A percentile compares a stretch with the other conserved stretches of the same genome.
phyloP scores from a whole-genome alignment of 768 basidiomycete genomes.

The Psilocybe cubensis region DNA sequence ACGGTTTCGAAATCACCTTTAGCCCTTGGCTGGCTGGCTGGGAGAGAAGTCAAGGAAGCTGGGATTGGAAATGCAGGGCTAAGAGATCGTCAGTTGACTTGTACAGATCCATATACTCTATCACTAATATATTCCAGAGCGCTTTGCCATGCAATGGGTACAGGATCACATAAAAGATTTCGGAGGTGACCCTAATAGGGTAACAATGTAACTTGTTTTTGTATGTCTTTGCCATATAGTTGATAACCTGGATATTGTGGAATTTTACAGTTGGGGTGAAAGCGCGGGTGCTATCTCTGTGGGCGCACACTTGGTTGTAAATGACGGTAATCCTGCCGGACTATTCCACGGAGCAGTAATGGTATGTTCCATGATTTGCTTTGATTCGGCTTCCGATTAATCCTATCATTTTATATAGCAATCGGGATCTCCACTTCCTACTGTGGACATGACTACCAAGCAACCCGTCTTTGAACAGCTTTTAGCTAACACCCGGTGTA shows the following conservation, averaged over 20 bases:
- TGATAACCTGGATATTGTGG: background rate
- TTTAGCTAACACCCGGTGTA: background rate
- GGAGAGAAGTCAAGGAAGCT: slow-evolving; percentile 12
- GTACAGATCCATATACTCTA: no score
- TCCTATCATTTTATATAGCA: background rate
- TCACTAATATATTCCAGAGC: slow-evolving; percentile 29
- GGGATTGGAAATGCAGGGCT: slow-evolving; percentile 13
- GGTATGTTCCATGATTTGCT: slow-evolving; percentile 2
- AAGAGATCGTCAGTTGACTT: slow-evolving; percentile 9
- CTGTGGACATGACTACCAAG: background rate
- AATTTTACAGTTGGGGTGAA: slow-evolving; percentile 23
- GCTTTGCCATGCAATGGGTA: slow-evolving; percentile 54
- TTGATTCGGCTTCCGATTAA: no score
- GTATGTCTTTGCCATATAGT: background rate
- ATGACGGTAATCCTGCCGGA: slow-evolving; percentile 15
- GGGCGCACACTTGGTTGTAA: slow-evolving; percentile 14
- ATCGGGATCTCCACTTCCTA: background rate
- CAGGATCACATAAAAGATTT: slow-evolving; percentile 53
- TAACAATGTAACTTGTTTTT: slow-evolving; percentile 35
- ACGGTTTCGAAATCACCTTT: no score
- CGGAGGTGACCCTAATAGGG: slow-evolving; percentile 52
- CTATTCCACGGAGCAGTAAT: slow-evolving; percentile 21
- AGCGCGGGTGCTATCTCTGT: slow-evolving; percentile 23
- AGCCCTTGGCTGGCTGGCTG: slow-evolving; percentile 12
- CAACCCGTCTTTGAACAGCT: background rate